phyloP scores from a whole-genome alignment of 2,329 filamentous ascomycete genomes.

The Rutstroemia sp. region DNA sequence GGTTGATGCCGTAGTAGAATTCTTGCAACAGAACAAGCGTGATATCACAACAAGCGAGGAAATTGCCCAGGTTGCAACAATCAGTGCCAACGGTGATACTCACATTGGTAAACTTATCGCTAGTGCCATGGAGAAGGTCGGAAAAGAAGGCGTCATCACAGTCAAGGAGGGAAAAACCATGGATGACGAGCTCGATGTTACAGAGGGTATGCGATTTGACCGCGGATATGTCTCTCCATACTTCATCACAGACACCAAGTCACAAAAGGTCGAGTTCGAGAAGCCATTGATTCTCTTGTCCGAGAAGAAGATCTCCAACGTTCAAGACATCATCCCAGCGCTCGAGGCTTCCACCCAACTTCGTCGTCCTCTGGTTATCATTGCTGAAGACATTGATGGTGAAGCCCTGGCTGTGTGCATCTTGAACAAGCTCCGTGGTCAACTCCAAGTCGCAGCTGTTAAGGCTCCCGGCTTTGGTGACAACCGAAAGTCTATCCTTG shows the following conservation, averaged over 20 bases:
- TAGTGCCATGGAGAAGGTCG: constrained; percentile 99
- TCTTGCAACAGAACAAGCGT: constrained; percentile 89
- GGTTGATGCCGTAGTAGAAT: constrained; percentile 90
- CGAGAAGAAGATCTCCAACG: constrained; percentile 99
- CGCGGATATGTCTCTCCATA: constrained; percentile 97
- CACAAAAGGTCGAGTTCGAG: constrained; percentile 99
- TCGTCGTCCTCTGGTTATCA: constrained; percentile 93
- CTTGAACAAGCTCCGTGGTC: constrained; percentile 98
- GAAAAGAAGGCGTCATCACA: constrained; percentile 99
- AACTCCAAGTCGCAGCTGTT: constrained; percentile 96
- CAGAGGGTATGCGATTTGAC: constrained; percentile 99
- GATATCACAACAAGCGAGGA: constrained; percentile 97
- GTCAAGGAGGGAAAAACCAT: constrained; percentile 99
- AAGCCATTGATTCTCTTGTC: constrained; percentile 97
- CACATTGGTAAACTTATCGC: constrained; percentile 95
- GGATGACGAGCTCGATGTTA: constrained; percentile 95
- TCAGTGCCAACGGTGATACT: constrained; percentile 92
- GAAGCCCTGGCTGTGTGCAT: constrained; percentile 98
- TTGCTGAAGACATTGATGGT: constrained; percentile 97
- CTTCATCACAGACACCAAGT: constrained; percentile 99
- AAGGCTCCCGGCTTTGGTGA: constrained; percentile 99
- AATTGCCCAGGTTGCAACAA: constrained; percentile 96
- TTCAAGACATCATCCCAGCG: constrained; percentile 97
- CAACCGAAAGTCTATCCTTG: constrained; percentile 99
- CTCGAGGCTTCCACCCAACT: constrained; percentile 95